A percentile compares a stretch with the other conserved stretches of the same genome.
These are phyloP conservation scores for Astraeus odoratus DNA, from an alignment of 768 basidiomycete genomes.

Conservation along the genomic window DNA sequence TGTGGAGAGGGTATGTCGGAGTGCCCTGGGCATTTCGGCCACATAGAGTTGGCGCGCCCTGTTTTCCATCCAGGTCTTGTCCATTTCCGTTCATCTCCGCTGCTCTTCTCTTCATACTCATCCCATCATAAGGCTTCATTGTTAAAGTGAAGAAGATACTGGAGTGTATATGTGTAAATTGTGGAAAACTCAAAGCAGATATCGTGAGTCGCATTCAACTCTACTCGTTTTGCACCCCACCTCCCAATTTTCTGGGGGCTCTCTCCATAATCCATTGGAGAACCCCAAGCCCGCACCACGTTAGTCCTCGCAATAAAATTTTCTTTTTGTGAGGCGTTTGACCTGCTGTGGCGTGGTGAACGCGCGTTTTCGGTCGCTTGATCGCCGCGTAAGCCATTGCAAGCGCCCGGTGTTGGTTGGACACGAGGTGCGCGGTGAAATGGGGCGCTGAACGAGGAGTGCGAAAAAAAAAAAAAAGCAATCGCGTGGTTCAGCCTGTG, in stretches of 20 bases:
- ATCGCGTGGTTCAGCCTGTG: conserved; percentile 24
- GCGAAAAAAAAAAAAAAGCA: no score
- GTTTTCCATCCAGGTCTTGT: conserved; percentile 93
- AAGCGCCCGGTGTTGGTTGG: conserved; percentile 72
- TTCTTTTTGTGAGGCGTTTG: conserved; percentile 68
- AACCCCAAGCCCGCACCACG: conserved; percentile 92
- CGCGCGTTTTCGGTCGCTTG: conserved; percentile 94
- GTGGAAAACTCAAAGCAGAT: conserved; percentile 96
- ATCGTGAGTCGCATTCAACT: conserved; percentile 84
- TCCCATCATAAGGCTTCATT: conserved; percentile 67
- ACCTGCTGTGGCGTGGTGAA: conserved; percentile 65
- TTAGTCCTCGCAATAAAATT: conserved; percentile 65
- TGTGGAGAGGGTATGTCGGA: conserved; percentile 99
- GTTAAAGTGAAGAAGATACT: conserved; percentile 99
- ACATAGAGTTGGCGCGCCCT: conserved; percentile 95
- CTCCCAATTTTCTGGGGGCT: conserved; percentile 98
- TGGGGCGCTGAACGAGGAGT: conserved; percentile 97
- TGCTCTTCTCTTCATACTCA: background rate
- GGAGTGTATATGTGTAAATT: conserved; percentile 98
- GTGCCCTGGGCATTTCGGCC: conserved; percentile 98
- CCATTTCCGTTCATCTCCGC: background rate
- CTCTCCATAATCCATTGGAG: conserved; percentile 82
- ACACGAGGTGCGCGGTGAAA: conserved; percentile 91
- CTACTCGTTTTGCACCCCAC: conserved; percentile 89
- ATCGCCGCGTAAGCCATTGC: conserved; percentile 73